Percentiles rank a stretch among this genome's conserved stretches.
phyloP scores from a whole-genome alignment of 2,329 filamentous ascomycete genomes.

The Neonectria punicea region DNA sequence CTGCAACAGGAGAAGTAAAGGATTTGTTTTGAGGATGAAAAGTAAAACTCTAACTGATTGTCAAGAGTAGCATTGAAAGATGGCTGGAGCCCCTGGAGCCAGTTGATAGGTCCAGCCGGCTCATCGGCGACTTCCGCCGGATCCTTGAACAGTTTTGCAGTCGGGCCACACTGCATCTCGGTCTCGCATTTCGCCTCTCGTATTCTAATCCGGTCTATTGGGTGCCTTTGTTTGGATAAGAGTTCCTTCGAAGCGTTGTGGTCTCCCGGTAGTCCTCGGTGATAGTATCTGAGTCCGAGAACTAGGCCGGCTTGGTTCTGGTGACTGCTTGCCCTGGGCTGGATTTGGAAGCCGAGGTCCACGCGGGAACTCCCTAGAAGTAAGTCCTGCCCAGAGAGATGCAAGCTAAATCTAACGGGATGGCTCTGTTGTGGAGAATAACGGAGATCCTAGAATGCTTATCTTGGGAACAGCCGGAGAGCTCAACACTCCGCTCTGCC shows the following conservation, averaged over 20 bases:
- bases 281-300: not conserved
- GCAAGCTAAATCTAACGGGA: not conserved
- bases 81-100: not conserved
- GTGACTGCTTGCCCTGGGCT: not conserved
- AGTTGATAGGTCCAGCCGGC: not conserved
- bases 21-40: not conserved
- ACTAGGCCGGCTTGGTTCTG: not conserved
- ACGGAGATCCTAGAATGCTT: not conserved
- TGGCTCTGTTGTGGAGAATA: not conserved
- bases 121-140: not conserved
- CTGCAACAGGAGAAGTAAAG: not conserved
- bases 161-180: not conserved
- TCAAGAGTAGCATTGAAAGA: not conserved
- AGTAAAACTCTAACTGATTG: not conserved
- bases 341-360: not conserved
- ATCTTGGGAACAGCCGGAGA: not conserved
- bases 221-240: too few relatives aligned
- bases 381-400: not conserved
- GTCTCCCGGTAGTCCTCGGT: not conserved
- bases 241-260: too few relatives aligned
- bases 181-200: not conserved
- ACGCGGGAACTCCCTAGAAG: not conserved
- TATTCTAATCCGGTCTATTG: not conserved
- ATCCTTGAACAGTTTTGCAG: not conserved
- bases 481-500: not conserved